phyloP scores from a whole-genome alignment of 2,329 filamentous ascomycete species.

The Leptographium procerum region DNA sequence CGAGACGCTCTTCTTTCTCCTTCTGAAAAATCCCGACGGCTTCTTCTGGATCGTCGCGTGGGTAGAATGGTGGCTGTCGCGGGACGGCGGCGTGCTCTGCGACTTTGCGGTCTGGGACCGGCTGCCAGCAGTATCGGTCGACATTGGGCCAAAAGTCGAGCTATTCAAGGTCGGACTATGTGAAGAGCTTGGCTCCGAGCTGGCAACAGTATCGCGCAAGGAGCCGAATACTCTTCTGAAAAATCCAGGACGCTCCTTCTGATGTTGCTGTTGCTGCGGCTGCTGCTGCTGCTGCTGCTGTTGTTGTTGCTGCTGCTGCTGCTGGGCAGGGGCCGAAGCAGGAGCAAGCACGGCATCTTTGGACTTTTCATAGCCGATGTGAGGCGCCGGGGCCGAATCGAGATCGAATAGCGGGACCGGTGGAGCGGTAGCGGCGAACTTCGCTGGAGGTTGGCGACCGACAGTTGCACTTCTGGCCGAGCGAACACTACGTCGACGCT shows the following conservation, averaged over 20 bases:
- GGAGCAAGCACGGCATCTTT: slow-evolving; percentile 32
- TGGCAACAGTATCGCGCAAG: slow-evolving; percentile 38
- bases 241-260: slow-evolving; percentile 70
- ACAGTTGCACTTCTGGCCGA: slow-evolving; percentile 40
- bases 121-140: slow-evolving; percentile 20
- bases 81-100: slow-evolving; percentile 35
- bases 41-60: slow-evolving; percentile 65
- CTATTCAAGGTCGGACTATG: slow-evolving; percentile 8
- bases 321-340: slow-evolving; percentile 19
- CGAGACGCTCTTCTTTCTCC: slow-evolving; percentile 79
- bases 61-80: slow-evolving; percentile 37
- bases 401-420: slow-evolving; percentile 22
- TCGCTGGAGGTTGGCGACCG: slow-evolving; percentile 19
- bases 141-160: slow-evolving; percentile 22
- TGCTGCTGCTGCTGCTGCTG: slow-evolving; percentile 4
- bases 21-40: slow-evolving; percentile 84
- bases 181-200: slow-evolving; percentile 8
- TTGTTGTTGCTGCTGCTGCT: neutral
- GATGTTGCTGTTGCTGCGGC: neutral
- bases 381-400: slow-evolving; percentile 46
- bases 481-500: slow-evolving; percentile 46
- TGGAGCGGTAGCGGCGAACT: slow-evolving; percentile 17
- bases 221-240: slow-evolving; percentile 87
- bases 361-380: slow-evolving; percentile 47
- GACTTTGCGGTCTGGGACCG: slow-evolving; percentile 34